Evolutionary conservation across 768 basidiomycete species (phyloP).

Genomic region (Pulveroboletus ravenelii): DNA sequence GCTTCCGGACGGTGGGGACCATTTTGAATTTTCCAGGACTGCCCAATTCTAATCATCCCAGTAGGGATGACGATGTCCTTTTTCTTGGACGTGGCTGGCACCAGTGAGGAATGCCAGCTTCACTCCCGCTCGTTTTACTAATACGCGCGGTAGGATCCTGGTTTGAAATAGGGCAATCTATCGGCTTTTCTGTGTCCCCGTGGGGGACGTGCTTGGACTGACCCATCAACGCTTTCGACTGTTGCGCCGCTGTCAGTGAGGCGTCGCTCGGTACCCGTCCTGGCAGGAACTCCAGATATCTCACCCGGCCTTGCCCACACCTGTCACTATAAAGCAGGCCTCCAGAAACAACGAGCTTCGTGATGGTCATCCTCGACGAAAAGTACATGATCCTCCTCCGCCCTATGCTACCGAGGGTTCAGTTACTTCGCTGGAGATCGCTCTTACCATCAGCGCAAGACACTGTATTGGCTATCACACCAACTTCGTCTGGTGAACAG

Average conservation of each 20-base stretch:
- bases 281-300: too few species aligned
- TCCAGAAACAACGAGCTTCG: background rate
- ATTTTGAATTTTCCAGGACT: background rate
- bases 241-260: too few species aligned
- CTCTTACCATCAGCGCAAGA: slow-evolving; percentile 51
- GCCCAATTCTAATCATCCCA: background rate
- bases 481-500: slow-evolving; percentile 62
- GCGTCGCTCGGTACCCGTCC: too few species aligned
- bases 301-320: too few species aligned
- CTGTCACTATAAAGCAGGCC: background rate
- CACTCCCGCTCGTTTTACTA: slow-evolving; percentile 1
- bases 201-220: too few species aligned
- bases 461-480: slow-evolving; percentile 63
- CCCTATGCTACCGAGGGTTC: slow-evolving; percentile 19
- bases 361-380: slow-evolving; percentile 46
- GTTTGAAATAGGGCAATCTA: too few species aligned
- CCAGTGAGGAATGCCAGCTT: slow-evolving; percentile 40
- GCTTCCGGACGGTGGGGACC: slow-evolving; percentile 31
- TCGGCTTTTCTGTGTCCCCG: slow-evolving; percentile 53
- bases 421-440: slow-evolving; percentile 15
- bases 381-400: slow-evolving; percentile 20
- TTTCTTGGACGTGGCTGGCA: slow-evolving; percentile 80
- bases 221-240: too few species aligned
- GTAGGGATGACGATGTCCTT: slow-evolving; percentile 79
- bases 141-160: slow-evolving; percentile 68